phyloP scores from a whole-genome alignment of 208 protist genomes.

The Leishmania tarentolae region DNA sequence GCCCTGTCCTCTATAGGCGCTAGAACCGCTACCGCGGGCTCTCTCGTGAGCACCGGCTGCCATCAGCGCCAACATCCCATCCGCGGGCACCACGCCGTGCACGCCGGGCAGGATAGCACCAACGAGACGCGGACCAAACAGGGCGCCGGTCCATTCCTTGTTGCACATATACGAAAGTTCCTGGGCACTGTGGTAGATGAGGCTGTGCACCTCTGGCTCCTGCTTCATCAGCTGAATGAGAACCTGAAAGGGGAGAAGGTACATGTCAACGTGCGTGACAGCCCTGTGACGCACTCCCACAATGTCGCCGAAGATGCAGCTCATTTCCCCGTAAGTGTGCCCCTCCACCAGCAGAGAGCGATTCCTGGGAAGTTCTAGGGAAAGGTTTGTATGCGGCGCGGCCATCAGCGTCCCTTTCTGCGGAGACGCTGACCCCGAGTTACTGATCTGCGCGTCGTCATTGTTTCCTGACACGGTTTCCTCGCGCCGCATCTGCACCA shows the following conservation, averaged over 20 bases:
- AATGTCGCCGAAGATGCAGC: constrained; percentile 75
- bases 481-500: constrained; percentile 64
- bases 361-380: constrained; percentile 40
- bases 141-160: constrained; percentile 45
- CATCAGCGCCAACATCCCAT: constrained; percentile 22
- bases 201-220: constrained; percentile 52
- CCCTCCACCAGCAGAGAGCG: constrained; percentile 72
- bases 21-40: neutral
- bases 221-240: constrained; percentile 86
- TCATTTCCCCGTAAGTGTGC: constrained; percentile 80
- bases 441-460: neutral
- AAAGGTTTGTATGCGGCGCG: constrained; percentile 10
- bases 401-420: constrained; percentile 5
- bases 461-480: constrained; percentile 20
- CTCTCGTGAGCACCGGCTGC: neutral
- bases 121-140: constrained; percentile 45
- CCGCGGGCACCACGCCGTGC: constrained; percentile 33
- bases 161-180: constrained; percentile 46
- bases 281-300: constrained; percentile 58
- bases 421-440: constrained; percentile 13
- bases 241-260: constrained; percentile 72
- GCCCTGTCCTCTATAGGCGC: neutral
- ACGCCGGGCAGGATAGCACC: constrained; percentile 21
- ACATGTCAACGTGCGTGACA: constrained; percentile 77
- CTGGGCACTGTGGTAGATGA: constrained; percentile 56